Conservation (phyloP, 495 filamentous ascomycete species). For the Aspergillus incahuasiensis region DNA sequence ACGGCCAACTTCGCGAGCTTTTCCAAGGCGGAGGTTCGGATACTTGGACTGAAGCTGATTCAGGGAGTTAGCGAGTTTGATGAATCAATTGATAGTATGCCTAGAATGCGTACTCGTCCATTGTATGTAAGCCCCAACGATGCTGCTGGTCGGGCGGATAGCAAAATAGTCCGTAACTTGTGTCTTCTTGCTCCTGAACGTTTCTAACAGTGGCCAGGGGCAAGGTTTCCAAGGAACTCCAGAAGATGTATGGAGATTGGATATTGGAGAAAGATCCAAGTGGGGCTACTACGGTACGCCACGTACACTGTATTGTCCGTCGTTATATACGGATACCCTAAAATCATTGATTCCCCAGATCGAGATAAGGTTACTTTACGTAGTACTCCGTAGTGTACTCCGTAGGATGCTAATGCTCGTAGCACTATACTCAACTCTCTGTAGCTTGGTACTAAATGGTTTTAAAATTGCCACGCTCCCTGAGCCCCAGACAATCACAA, state of each 20-base stretch:
- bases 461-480: no score
- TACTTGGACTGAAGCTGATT: slow-evolving; percentile 37
- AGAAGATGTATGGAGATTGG: not conserved
- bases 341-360: no score
- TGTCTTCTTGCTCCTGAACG: not conserved
- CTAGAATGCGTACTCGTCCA: slow-evolving; percentile 19
- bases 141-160: not conserved
- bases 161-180: not conserved
- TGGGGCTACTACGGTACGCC: not conserved
- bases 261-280: not conserved
- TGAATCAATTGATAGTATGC: not conserved
- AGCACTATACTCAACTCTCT: no score
- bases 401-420: no score
- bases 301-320: no score
- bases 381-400: no score
- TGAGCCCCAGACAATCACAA: no score
- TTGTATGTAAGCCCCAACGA: not conserved
- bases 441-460: no score
- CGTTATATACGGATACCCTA: no score
- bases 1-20: slow-evolving; percentile 63
- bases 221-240: not conserved
- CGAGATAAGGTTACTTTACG: no score
- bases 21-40: slow-evolving; percentile 62
- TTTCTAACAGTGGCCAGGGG: not conserved
- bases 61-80: slow-evolving; percentile 5